phyloP scores from a whole-genome alignment of 1,284 basidiomycete species.

The Tylopilus orsonianus region DNA sequence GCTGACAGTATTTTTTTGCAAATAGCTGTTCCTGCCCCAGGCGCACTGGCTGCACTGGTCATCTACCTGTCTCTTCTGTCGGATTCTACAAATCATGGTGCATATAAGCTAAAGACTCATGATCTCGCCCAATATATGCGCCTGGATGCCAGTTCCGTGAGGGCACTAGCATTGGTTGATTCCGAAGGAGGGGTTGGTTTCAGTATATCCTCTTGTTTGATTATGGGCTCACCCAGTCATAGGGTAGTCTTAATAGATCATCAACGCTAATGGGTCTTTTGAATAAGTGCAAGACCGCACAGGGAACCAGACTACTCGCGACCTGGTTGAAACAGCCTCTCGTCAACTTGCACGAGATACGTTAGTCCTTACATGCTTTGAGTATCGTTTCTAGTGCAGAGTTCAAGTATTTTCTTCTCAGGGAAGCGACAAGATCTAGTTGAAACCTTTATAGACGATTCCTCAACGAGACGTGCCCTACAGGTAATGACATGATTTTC shows the following conservation, averaged over 20 bases:
- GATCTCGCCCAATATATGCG: constrained; percentile 96
- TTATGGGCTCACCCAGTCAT: constrained; percentile 7
- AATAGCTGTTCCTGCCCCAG: constrained; percentile 36
- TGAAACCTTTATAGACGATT: constrained; percentile 82
- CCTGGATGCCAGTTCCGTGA: constrained; percentile 91
- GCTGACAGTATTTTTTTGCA: constrained; percentile 29
- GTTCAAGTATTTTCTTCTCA: constrained; percentile 29
- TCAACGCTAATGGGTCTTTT: constrained; percentile 88
- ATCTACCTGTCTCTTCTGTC: constrained; percentile 83
- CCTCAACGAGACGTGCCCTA: constrained; percentile 67
- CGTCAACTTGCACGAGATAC: constrained; percentile 91
- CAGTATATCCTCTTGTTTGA: constrained; percentile 30
- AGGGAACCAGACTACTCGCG: constrained; percentile 88
- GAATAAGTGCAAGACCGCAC: constrained; percentile 96
- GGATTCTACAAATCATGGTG: constrained; percentile 80
- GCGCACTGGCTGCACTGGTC: constrained; percentile 77
- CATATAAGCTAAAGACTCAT: constrained; percentile 82
- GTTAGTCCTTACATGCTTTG: constrained; percentile 45
- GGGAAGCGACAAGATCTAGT: constrained; percentile 87
- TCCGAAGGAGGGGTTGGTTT: constrained; percentile 50
- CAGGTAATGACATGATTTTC: constrained; percentile 49
- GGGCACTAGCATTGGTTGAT: constrained; percentile 88
- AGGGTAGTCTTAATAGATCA: constrained; percentile 66
- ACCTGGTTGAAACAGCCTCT: constrained; percentile 98
- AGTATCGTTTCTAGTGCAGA: background rate